Base-by-base conservation (phyloP, 192 early-diverging fungal species). In the Phycomyces blakesleeanus region DNA sequence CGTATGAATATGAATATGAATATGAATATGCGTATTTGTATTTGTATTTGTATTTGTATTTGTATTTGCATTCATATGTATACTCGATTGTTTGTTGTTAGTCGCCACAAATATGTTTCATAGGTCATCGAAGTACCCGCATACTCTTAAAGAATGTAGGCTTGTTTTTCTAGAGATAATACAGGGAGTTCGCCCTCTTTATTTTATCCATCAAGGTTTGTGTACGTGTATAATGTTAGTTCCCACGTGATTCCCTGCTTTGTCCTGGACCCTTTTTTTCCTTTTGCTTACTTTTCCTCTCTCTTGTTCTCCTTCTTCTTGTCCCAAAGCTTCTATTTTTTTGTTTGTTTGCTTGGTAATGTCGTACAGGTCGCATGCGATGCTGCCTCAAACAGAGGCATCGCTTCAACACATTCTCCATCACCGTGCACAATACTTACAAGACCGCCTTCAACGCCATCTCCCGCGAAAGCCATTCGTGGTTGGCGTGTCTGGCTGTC, bases 401-500 rank as follows among this genome's bases (percentile, higher is more conserved):
- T 55, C 74, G 11, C 55, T 76, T 9, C 20, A 63, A 1, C 66
- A 71, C 38, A 76, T 76, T 39, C 41, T 76, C 2, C 22, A 63
- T 0, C 74, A 76, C 51, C 64, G 67, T 50, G 55, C 51, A 21
- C 34, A 20, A 10, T 73, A 51, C 20, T 47, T 22, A 14, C 38
- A 67, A 20, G 42, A 57, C 16, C 14, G 44, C 15, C 34, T 15
- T 42, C n/a, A n/a, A 0, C 59, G 27, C 1, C 3, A 38, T 5
- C n/a, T 52, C 0, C 41, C 29, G 3, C 59, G 40, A 1, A 51
- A 56, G 42, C 84, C 87, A 9, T 69, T 93, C 21, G 68, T 91
- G 9, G 85, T 94, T 9, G 90, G 89, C n/a, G 76, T 94, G 52
- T 85, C 76, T 22, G 92, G 92, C 0, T 85, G 89, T 11, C 93